Percentiles rank a stretch among this genome's conserved stretches.
Evolutionary conservation across 2,329 filamentous ascomycete genomes (phyloP).

Genomic region (Podosphaera xanthii): DNA sequence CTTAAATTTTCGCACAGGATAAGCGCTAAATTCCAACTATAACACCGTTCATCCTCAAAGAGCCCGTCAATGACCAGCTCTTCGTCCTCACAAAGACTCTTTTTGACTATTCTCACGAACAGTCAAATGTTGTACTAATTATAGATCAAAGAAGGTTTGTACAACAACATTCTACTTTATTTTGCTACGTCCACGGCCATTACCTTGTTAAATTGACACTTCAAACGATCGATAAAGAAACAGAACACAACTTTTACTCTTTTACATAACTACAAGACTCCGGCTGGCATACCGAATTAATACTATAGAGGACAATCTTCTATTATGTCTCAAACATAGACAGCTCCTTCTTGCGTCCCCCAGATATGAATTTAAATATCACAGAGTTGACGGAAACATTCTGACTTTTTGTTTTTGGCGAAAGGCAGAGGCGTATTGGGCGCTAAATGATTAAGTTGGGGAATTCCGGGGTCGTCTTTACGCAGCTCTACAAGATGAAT

Average conservation of each 20-base stretch:
- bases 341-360: slow-evolving; percentile 3
- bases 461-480: background rate
- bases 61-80: too few relatives aligned
- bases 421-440: background rate
- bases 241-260: too few relatives aligned
- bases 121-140: background rate
- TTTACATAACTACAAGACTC: too few relatives aligned
- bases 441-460: background rate
- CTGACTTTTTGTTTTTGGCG: background rate
- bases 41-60: too few relatives aligned
- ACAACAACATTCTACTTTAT: slow-evolving; percentile 9
- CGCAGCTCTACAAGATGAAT: background rate
- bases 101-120: slow-evolving; percentile 1
- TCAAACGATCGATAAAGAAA: too few relatives aligned
- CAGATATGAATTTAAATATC: background rate
- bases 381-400: background rate
- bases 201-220: too few relatives aligned
- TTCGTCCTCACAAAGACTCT: background rate
- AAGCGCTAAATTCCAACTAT: slow-evolving; percentile 5
- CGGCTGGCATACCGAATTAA: too few relatives aligned
- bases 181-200: background rate
- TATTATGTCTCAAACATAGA: background rate
- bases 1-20: slow-evolving; percentile 12
- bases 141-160: slow-evolving; percentile 8
- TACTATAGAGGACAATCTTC: too few relatives aligned